Base-by-base conservation (phyloP, 768 basidiomycete genomes). In the Leccinellum rugosiceps region DNA sequence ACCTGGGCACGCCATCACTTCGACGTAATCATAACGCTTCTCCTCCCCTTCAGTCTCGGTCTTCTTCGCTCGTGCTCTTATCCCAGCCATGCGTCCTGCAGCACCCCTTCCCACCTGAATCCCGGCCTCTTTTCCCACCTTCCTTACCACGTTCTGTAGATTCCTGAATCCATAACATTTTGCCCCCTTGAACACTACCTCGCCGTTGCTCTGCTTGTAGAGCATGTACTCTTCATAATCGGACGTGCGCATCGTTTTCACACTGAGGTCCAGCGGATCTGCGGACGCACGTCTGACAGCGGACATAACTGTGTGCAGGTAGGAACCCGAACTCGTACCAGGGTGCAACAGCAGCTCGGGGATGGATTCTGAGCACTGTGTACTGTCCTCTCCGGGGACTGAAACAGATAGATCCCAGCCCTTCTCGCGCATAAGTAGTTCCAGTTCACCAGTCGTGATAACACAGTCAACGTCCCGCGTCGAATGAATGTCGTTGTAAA, bases 1-100 rank as follows among this genome's bases (percentile, higher is more conserved):
- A 0, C 89, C 87, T 0, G 97, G 97, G 76, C 97, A 99, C 32
- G 97, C 97, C 97, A 99, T 98, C 60, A 99, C 94, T 68, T 97
- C 94, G 41, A 96, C 87, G 71, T 94, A 97, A 75, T 96, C 93
- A 69, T 92, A 92, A 44, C 79, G 76, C 52, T 72, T 74, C 52
- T 80, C 78, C 11, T 71, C 75, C 46, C 64, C 68, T 52, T 72
- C 73, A 38, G 46, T 66, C 14, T 65, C 71, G 59, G 65, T 72
- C 53, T 68, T 77, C 70, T 65, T 74, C 62, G 53, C 65, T 68
- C 65, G 68, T 52, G 41, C 63, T 61, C 65, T 61, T 38, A 41
- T 41, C 56, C 66, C 74, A 61, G 45, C 66, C 63, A 60, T 65
- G 41, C 64, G 72, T 13, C 86, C 84, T 5, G 86, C 85, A 3